A percentile compares a stretch with the other conserved stretches of the same genome.
Evolutionary conservation across 73 alveolate species (phyloP).

Genomic region (Blepharisma japonicum): DNA sequence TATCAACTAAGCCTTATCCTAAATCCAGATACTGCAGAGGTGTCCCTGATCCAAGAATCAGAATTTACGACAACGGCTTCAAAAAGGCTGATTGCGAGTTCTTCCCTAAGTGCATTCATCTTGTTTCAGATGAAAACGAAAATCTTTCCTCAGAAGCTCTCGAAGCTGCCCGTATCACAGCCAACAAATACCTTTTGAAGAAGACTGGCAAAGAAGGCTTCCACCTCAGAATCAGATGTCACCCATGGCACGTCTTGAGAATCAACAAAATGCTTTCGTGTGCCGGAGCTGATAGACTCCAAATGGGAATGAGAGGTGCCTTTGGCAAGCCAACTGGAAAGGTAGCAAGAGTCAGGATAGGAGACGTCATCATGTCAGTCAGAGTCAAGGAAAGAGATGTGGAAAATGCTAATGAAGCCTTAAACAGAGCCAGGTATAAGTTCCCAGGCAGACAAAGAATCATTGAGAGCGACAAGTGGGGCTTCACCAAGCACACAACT

Average conservation of each 20-base stretch:
- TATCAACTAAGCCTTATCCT: slow-evolving; percentile 87
- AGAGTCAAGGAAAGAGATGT: slow-evolving; percentile 73
- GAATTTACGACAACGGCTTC: slow-evolving; percentile 93
- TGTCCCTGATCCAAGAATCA: slow-evolving; percentile 97
- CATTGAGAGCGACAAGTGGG: slow-evolving; percentile 93
- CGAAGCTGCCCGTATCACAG: slow-evolving; percentile 99
- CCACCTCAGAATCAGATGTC: slow-evolving; percentile 93
- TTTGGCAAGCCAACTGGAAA: slow-evolving; percentile 98
- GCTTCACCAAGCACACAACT: slow-evolving; percentile 92
- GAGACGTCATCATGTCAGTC: slow-evolving; percentile 68
- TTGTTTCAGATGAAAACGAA: slow-evolving; percentile 96
- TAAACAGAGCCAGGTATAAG: slow-evolving; percentile 93
- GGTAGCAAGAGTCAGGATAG: slow-evolving; percentile 93
- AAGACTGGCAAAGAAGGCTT: slow-evolving; percentile 84
- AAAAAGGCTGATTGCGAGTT: slow-evolving; percentile 82
- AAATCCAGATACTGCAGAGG: slow-evolving; percentile 94
- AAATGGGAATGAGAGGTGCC: slow-evolving; percentile 99
- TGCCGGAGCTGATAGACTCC: slow-evolving; percentile 99
- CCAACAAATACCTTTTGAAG: slow-evolving; percentile 86
- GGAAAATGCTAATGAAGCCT: slow-evolving; percentile 86
- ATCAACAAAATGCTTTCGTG: slow-evolving; percentile 98
- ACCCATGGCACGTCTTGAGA: slow-evolving; percentile 97
- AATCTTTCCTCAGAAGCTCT: slow-evolving; percentile 96
- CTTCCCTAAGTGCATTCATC: slow-evolving; percentile 80
- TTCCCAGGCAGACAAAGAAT: slow-evolving; percentile 99